Conservation (phyloP, 2,329 filamentous ascomycete genomes). For the Hypoxylon sp. region DNA sequence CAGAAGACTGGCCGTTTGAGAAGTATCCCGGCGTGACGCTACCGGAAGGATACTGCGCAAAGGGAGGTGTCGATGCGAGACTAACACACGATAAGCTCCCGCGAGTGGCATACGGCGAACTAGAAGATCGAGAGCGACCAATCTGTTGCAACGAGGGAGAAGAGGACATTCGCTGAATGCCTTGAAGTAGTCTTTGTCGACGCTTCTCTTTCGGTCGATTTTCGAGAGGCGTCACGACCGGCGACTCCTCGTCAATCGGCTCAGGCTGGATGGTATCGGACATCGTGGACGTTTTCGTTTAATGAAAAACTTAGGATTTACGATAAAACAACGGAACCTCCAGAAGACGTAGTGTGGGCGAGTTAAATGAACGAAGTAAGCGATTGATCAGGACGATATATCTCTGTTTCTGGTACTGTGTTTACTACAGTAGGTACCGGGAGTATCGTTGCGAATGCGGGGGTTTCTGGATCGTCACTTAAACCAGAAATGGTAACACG, state of each 20-base stretch:
- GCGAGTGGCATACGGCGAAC: slow-evolving; percentile 70
- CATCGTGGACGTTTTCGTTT: slow-evolving; percentile 23
- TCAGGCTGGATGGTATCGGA: slow-evolving; percentile 29
- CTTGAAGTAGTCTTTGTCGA: slow-evolving; percentile 74
- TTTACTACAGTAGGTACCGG: slow-evolving; percentile 7
- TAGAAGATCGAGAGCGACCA: slow-evolving; percentile 71
- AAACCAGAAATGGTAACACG: slow-evolving; percentile 18
- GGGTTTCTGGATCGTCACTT: slow-evolving; percentile 18
- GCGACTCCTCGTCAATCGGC: slow-evolving; percentile 35
- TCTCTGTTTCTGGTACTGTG: slow-evolving; percentile 7
- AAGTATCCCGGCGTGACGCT: slow-evolving; percentile 45
- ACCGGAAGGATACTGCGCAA: slow-evolving; percentile 48
- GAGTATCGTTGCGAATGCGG: slow-evolving; percentile 25
- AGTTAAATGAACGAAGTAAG: slow-evolving; percentile 22
- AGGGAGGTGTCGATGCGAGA: slow-evolving; percentile 55
- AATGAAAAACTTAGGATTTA: neutral
- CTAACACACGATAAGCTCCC: slow-evolving; percentile 64
- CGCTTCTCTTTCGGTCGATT: slow-evolving; percentile 68
- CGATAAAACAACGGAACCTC: too few relatives aligned
- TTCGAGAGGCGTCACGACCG: slow-evolving; percentile 36
- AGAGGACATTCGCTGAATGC: slow-evolving; percentile 83
- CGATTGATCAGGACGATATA: slow-evolving; percentile 7
- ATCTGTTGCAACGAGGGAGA: slow-evolving; percentile 74
- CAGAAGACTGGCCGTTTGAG: slow-evolving; percentile 49
- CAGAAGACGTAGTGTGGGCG: too few relatives aligned